Percentiles rank a stretch among this genome's conserved stretches.
Conservation (phyloP, 257 asterid genomes). For the Petrea volubilis region DNA sequence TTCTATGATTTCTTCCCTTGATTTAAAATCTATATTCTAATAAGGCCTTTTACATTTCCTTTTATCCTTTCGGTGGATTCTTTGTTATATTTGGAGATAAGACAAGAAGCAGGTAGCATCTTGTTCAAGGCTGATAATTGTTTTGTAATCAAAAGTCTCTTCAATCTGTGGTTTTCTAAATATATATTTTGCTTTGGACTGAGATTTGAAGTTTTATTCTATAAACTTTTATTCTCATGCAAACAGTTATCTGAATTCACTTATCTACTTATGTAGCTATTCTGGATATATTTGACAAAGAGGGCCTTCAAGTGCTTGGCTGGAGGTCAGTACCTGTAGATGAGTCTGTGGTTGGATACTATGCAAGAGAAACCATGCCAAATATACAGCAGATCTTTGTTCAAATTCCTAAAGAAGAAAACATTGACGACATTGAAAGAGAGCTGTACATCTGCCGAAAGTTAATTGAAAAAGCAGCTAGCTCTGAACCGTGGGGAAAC, state of each 20-base stretch:
- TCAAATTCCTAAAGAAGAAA: slow-evolving; percentile 81
- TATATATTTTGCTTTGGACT: background rate
- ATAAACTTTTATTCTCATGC: background rate
- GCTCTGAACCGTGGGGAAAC: slow-evolving; percentile 77
- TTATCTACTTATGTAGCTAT: slow-evolving; percentile 60
- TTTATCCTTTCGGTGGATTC: background rate
- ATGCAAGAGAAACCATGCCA: slow-evolving; percentile 92
- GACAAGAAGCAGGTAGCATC: background rate
- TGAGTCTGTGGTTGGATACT: slow-evolving; percentile 72
- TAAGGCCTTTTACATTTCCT: background rate
- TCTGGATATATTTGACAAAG: slow-evolving; percentile 66
- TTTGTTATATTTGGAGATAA: background rate
- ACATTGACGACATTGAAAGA: slow-evolving; percentile 89
- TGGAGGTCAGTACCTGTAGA: slow-evolving; percentile 98
- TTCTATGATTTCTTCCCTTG: no score
- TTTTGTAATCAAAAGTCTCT: background rate
- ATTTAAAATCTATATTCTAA: no score
- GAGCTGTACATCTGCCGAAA: slow-evolving; percentile 92
- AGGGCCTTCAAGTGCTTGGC: slow-evolving; percentile 98
- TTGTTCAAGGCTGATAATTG: background rate
- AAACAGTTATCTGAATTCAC: slow-evolving; percentile 17
- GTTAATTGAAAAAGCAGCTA: slow-evolving; percentile 74
- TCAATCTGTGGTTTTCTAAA: background rate
- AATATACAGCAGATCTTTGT: slow-evolving; percentile 91
- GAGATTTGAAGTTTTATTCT: background rate